These are phyloP conservation scores for Cupressus sempervirens DNA, from an alignment of 75 land plant genomes.

Conservation along the genomic window DNA sequence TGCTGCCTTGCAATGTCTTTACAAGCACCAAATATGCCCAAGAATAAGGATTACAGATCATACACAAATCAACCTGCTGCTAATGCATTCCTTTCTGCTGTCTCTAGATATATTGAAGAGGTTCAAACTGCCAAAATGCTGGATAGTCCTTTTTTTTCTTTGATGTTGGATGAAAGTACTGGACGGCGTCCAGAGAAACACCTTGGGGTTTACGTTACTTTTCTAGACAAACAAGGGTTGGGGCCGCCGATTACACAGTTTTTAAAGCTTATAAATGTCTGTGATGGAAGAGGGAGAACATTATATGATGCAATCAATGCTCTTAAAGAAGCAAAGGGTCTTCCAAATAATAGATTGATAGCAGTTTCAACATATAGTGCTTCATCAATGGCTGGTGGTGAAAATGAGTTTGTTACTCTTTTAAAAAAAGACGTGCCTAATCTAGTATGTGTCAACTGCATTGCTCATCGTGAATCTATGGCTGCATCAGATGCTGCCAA, in stretches of 20 bases:
- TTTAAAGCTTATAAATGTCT: slow-evolving; percentile 5
- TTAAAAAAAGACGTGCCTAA: slow-evolving; percentile 4
- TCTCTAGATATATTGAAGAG: slow-evolving; percentile 4
- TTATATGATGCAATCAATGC: not conserved
- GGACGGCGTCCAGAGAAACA: slow-evolving; percentile 12
- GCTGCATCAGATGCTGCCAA: slow-evolving; percentile 14
- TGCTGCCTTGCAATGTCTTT: not conserved
- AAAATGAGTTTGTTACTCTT: slow-evolving; percentile 14
- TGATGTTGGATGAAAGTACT: slow-evolving; percentile 22
- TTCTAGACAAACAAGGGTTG: slow-evolving; percentile 8
- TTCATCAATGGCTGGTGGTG: slow-evolving; percentile 10
- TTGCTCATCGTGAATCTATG: slow-evolving; percentile 18
- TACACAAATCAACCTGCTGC: not conserved
- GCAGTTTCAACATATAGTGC: slow-evolving; percentile 13
- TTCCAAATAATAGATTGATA: slow-evolving; percentile 6
- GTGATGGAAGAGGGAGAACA: slow-evolving; percentile 1
- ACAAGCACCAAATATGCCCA: slow-evolving; percentile 7
- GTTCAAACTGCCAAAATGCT: not conserved
- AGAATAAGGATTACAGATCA: slow-evolving; percentile 10
- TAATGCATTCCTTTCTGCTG: not conserved
- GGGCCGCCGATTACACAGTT: slow-evolving; percentile 5
- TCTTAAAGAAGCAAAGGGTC: not conserved
- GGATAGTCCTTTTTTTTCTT: slow-evolving; percentile 11
- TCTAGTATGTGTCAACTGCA: slow-evolving; percentile 10
- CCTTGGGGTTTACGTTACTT: slow-evolving; percentile 15